These are phyloP conservation scores for Trichomonascaceae sp. DNA, from an alignment of 1,139 yeast species.

Conservation along the genomic window DNA sequence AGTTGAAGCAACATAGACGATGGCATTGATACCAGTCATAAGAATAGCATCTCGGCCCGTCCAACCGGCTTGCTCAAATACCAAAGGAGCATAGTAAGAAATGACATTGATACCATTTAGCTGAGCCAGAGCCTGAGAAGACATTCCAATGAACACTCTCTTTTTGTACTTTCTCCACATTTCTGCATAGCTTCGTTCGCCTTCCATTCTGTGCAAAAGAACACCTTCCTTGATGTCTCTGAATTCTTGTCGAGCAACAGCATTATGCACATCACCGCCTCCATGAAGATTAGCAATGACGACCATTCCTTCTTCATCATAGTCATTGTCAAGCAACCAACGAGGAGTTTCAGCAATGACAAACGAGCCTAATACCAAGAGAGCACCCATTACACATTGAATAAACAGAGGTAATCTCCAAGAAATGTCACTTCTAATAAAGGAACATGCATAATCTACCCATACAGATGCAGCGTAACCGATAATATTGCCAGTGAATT, in stretches of 20 bases:
- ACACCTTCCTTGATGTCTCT: slow-evolving; percentile 79
- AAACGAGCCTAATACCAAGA: slow-evolving; percentile 65
- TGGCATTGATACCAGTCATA: slow-evolving; percentile 86
- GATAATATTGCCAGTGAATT: slow-evolving; percentile 83
- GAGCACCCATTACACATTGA: slow-evolving; percentile 69
- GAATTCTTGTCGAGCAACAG: slow-evolving; percentile 60
- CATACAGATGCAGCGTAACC: slow-evolving; percentile 86
- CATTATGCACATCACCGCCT: slow-evolving; percentile 50
- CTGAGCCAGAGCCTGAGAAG: slow-evolving; percentile 88
- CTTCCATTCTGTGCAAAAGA: slow-evolving; percentile 69
- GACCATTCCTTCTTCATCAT: slow-evolving; percentile 79
- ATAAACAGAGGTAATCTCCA: slow-evolving; percentile 79
- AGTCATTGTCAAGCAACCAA: slow-evolving; percentile 83
- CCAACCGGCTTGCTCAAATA: slow-evolving; percentile 96
- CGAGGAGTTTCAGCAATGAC: slow-evolving; percentile 83
- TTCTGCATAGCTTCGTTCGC: slow-evolving; percentile 62
- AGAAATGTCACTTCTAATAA: slow-evolving; percentile 47
- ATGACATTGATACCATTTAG: slow-evolving; percentile 89
- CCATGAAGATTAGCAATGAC: slow-evolving; percentile 79
- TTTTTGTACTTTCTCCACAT: slow-evolving; percentile 65
- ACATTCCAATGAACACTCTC: slow-evolving; percentile 83
- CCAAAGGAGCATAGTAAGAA: slow-evolving; percentile 88
- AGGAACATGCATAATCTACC: slow-evolving; percentile 81
- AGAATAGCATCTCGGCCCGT: slow-evolving; percentile 77
- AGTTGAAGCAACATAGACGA: slow-evolving; percentile 68